Base-by-base conservation (phyloP, 2,329 filamentous ascomycete species). In the Aureobasidium uvarum region DNA sequence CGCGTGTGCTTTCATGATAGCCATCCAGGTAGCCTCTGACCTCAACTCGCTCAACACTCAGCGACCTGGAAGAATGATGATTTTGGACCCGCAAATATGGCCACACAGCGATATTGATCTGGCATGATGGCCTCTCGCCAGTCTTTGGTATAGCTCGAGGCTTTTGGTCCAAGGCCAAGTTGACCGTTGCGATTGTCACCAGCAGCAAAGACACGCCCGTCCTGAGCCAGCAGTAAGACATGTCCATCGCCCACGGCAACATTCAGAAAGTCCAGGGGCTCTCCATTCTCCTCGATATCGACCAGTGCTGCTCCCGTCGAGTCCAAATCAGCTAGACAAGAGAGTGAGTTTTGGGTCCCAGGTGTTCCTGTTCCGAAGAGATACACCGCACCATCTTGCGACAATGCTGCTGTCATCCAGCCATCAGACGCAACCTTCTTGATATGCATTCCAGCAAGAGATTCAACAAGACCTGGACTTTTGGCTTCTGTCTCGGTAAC, bases 141-240 rank as follows among this genome's bases (percentile, higher is more conserved):
- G 20, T 72, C 69, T 16, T 69, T 65, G 5, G 67, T 11, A 66
- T 72, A 74, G 13, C 11, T 36, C 1, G 55, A 58, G 8, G 66
- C 31, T 5, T 67, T 64, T 25, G 45, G 56, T 11, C 64, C 68
- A 25, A 74, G 36, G 2, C 86, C 87, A 16, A 89, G 78, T 71
- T 89, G 87, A 0, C 86, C 85, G 69, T 84, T 85, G 1, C 69
- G 68, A 66, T 88, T 87, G 41, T 79, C 77, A 0, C 87, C 87
- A 50, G 84, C 77, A 4, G 83, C 82, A 68, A 81, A 88, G 0
- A 89, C 73, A 23, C 76, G 76, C 0, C 80, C 80, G 2, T 80
- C 76, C 0, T 77, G 76, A 0, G 81, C 83, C 28, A 89, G 72
- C 6, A 81, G 82, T 10, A 88, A 76, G n/a, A 85, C 78, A 72